Base-by-base conservation (phyloP, 345 rosid genomes). In the Erysimum cheiranthoides region DNA sequence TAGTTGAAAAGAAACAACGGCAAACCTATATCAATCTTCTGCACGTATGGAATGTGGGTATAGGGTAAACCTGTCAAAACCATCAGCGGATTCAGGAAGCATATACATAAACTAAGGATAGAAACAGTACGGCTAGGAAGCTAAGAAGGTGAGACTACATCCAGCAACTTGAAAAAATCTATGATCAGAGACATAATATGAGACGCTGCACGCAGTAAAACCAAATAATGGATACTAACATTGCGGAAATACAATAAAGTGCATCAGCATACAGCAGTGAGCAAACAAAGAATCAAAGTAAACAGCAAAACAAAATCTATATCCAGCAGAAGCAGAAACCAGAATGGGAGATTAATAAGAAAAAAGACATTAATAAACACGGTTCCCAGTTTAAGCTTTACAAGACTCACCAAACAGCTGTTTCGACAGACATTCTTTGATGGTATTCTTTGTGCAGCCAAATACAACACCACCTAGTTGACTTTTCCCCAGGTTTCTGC, bases 1-100 rank as follows among this genome's bases (percentile, higher is more conserved):
- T 93, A 87, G 86, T 90, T 90, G 90, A 92, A 90, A 56, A 93
- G 83, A 85, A 93, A 93, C 16, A 92, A 81, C 5, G 92, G 91
- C 82, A 92, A 68, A 63, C 94, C 91, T 4, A 81, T 69, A 27
- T 80, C 80, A 63, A 90, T 83, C 71, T 88, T 89, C 79, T 63
- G 83, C 38, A 92, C 92, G 67, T 90, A 92, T 9, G 62, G 10
- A 63, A 79, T 57, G 77, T 93, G 98, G 16, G 51, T 65, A 56
- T 25, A 68, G 30, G 97, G 92, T 75, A 92, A 80, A 59, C 97
- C 97, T 92, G 89, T 69, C 42, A 58, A 74, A 69, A 27, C 31
- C 54, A 60, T 43, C 64, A 68, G 74, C 38, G 14, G 34, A 78
- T 73, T 67, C 45, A 8, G 9, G 14, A 66, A 49, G 11, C 47